Evolutionary conservation across 2,329 filamentous ascomycete species (phyloP).

Genomic region (Gaeumannomyces tritici): DNA sequence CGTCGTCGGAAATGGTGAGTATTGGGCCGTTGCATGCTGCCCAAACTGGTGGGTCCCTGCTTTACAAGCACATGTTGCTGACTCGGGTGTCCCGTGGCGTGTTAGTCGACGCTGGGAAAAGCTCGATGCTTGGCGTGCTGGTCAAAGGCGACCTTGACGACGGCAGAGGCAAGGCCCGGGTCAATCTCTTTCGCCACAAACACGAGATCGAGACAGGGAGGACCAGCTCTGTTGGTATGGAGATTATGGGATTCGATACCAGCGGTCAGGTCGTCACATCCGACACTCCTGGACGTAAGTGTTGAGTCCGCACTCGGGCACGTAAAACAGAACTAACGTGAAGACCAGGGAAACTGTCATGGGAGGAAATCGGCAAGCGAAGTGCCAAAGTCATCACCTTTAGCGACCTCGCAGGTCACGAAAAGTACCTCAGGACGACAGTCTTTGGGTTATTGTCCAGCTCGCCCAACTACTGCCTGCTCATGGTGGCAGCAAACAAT

Average conservation of each 20-base stretch:
- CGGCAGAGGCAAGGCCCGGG: slow-evolving; percentile 82
- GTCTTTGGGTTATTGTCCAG: slow-evolving; percentile 92
- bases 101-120: slow-evolving; percentile 87
- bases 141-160: slow-evolving; percentile 95
- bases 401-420: slow-evolving; percentile 90
- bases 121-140: slow-evolving; percentile 87
- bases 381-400: slow-evolving; percentile 96
- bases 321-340: slow-evolving; percentile 9
- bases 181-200: slow-evolving; percentile 95
- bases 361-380: slow-evolving; percentile 94
- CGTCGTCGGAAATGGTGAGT: slow-evolving; percentile 81
- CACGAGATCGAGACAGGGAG: slow-evolving; percentile 94
- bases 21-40: not conserved
- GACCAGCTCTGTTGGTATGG: slow-evolving; percentile 95
- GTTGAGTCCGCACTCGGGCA: slow-evolving; percentile 1
- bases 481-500: slow-evolving; percentile 98
- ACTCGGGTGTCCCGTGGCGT: not conserved
- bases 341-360: slow-evolving; percentile 56
- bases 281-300: slow-evolving; percentile 69
- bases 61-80: slow-evolving; percentile 6
- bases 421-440: slow-evolving; percentile 88
- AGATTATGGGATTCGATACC: slow-evolving; percentile 96
- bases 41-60: not conserved
- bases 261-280: slow-evolving; percentile 74
- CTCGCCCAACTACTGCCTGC: slow-evolving; percentile 91